These are phyloP conservation scores for Grosmannia penicillata DNA, from an alignment of 2,329 filamentous ascomycete genomes.

Conservation along the genomic window DNA sequence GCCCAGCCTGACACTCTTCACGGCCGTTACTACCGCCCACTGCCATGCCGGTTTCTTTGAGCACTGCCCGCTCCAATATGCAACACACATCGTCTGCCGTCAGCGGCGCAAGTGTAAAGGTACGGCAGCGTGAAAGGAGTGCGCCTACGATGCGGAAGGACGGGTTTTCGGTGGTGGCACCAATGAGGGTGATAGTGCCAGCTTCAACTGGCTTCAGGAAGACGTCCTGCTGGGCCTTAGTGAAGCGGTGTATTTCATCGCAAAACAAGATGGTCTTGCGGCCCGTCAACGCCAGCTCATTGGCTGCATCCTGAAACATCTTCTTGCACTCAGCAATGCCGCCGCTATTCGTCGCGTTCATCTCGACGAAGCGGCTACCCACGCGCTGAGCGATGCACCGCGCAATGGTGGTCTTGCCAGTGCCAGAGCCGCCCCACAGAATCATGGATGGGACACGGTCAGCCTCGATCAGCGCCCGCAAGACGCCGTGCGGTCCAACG, in stretches of 20 bases:
- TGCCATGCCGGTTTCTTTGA: conserved; percentile 29
- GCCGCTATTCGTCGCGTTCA: conserved; percentile 82
- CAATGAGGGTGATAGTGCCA: conserved; percentile 80
- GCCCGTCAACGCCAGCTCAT: conserved; percentile 66
- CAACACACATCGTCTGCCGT: conserved; percentile 53
- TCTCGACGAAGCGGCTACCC: conserved; percentile 79
- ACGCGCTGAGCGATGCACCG: conserved; percentile 74
- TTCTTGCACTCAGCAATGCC: conserved; percentile 88
- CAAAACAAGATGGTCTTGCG: conserved; percentile 93
- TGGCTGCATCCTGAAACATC: conserved; percentile 71
- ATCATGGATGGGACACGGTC: conserved; percentile 90
- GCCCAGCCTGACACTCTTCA: not conserved
- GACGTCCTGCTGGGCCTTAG: conserved; percentile 84
- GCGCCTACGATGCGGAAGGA: conserved; percentile 86
- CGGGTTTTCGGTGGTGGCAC: conserved; percentile 93
- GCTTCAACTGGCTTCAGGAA: conserved; percentile 87
- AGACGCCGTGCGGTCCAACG: conserved; percentile 68
- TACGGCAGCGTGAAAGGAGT: conserved; percentile 75
- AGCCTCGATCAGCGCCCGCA: conserved; percentile 73
- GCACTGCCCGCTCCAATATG: conserved; percentile 65
- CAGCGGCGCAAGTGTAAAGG: conserved; percentile 72
- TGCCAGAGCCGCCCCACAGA: conserved; percentile 72
- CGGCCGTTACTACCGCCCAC: not conserved
- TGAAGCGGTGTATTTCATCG: conserved; percentile 91
- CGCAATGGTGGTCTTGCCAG: conserved; percentile 84